These are phyloP conservation scores for Geotrichum cucujoidarum DNA, from an alignment of 1,139 yeast genomes.

Conservation along the genomic window DNA sequence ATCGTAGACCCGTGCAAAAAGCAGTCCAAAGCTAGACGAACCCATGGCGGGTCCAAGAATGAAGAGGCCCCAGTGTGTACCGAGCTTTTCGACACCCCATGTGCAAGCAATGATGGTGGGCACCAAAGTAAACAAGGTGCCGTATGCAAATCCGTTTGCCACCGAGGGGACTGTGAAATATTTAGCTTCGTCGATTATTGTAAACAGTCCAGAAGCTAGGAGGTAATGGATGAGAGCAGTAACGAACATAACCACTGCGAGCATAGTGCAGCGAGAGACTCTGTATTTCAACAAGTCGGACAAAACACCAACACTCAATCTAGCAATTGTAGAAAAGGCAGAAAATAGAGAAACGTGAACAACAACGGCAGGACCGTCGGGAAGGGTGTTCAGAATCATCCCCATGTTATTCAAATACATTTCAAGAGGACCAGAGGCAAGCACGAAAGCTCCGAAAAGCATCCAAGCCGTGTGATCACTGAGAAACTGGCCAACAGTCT, in stretches of 20 bases:
- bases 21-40: constrained; percentile 60
- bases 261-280: constrained; percentile 32
- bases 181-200: constrained; percentile 27
- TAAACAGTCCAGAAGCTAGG: constrained; percentile 40
- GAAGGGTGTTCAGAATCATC: constrained; percentile 41
- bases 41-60: constrained; percentile 92
- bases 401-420: constrained; percentile 84
- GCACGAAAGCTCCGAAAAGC: constrained; percentile 56
- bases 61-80: constrained; percentile 90
- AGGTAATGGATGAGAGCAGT: constrained; percentile 30
- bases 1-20: constrained; percentile 68
- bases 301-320: constrained; percentile 61
- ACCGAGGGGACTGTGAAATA: constrained; percentile 44
- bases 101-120: constrained; percentile 77
- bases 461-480: constrained; percentile 62
- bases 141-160: constrained; percentile 69
- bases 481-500: constrained; percentile 42
- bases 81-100: constrained; percentile 88
- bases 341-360: constrained; percentile 54
- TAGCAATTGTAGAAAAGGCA: constrained; percentile 52
- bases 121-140: constrained; percentile 75
- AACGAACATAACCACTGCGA: constrained; percentile 25
- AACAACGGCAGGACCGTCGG: constrained; percentile 36
- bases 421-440: constrained; percentile 81
- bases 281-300: constrained; percentile 46